phyloP scores from a whole-genome alignment of 2,329 filamentous ascomycete species.

The Exutisphaerella laricina region DNA sequence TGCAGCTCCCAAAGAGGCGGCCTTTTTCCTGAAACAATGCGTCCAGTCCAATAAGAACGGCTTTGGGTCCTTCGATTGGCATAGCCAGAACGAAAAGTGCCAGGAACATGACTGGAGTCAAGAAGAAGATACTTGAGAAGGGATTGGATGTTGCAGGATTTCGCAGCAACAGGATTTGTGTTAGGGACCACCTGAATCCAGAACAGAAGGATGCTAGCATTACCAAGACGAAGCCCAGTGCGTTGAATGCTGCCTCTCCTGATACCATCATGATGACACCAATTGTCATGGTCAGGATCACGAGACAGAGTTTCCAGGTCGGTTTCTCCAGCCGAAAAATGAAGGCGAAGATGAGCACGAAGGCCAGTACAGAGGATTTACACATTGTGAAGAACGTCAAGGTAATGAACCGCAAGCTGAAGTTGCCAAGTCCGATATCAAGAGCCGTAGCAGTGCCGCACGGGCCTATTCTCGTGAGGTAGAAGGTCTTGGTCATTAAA shows the following conservation, averaged over 20 bases:
- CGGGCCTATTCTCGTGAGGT: constrained; percentile 82
- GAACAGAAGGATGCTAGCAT: constrained; percentile 93
- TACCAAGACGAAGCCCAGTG: constrained; percentile 82
- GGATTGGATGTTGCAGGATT: constrained; percentile 95
- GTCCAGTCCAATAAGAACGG: constrained; percentile 61
- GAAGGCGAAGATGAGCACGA: constrained; percentile 93
- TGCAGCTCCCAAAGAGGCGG: constrained; percentile 56
- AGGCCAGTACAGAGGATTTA: constrained; percentile 92
- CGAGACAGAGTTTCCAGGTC: constrained; percentile 75
- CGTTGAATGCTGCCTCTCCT: constrained; percentile 84
- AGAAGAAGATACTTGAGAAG: constrained; percentile 93
- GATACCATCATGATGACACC: constrained; percentile 98
- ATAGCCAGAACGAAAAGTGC: constrained; percentile 74
- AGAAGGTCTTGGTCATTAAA: constrained; percentile 84
- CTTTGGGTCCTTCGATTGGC: constrained; percentile 72
- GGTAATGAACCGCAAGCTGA: constrained; percentile 90
- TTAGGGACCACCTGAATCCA: constrained; percentile 97
- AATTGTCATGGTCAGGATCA: constrained; percentile 85
- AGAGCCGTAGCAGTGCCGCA: constrained; percentile 90
- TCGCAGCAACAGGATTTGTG: constrained; percentile 87
- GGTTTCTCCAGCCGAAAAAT: constrained; percentile 84
- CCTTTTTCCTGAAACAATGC: constrained; percentile 65
- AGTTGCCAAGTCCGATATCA: constrained; percentile 94
- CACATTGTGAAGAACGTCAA: constrained; percentile 99
- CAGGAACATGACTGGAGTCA: constrained; percentile 95